Conservation (phyloP, 163 green algal species). For the Chlamydomonas reinhardtii region DNA sequence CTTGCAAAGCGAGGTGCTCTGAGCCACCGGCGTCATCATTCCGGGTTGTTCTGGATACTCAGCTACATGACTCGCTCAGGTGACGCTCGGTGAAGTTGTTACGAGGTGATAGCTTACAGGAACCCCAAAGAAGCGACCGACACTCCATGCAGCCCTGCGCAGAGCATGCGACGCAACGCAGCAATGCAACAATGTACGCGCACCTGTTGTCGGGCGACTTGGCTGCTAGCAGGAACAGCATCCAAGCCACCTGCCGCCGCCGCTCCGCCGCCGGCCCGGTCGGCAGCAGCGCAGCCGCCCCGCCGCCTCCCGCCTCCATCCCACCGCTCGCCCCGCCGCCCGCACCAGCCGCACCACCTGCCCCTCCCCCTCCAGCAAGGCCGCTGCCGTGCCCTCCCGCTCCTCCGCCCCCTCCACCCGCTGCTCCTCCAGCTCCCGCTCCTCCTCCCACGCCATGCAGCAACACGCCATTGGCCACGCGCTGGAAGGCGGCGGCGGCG, state of each 20-base stretch:
- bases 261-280: conserved; percentile 22
- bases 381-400: neutral
- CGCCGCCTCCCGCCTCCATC: neutral
- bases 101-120: too few species aligned
- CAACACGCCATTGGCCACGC: conserved; percentile 9
- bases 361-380: neutral
- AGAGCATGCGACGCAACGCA: too few species aligned
- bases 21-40: too few species aligned
- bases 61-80: too few species aligned
- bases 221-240: conserved; percentile 64
- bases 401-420: neutral
- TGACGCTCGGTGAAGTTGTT: too few species aligned
- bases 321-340: too few species aligned
- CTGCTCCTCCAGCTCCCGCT: neutral
- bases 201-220: conserved; percentile 27
- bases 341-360: neutral
- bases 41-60: too few species aligned
- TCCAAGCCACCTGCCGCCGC: conserved; percentile 59
- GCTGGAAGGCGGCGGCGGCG: conserved; percentile 44
- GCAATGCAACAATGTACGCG: too few species aligned
- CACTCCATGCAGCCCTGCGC: too few species aligned
- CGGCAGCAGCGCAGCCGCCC: neutral
- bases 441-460: neutral
- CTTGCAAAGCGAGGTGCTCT: too few species aligned
- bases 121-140: too few species aligned